Conservation (phyloP, 2,329 filamentous ascomycete genomes). For the Chrysoporthe puriensis region DNA sequence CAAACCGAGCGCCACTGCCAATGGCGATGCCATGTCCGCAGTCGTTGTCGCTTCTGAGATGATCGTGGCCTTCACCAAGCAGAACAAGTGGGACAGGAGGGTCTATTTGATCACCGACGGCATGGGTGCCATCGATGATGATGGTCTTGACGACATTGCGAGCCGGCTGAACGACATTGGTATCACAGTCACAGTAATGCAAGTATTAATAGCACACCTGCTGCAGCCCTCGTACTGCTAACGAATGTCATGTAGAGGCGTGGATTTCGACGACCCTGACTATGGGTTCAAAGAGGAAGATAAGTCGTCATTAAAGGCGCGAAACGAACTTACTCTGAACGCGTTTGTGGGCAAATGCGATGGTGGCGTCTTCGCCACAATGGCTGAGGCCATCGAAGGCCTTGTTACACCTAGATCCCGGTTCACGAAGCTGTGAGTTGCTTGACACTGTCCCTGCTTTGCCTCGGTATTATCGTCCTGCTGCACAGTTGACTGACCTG, state of each 20-base stretch:
- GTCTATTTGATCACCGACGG: conserved; percentile 89
- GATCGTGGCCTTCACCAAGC: conserved; percentile 76
- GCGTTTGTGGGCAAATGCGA: conserved; percentile 67
- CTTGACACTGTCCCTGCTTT: background rate
- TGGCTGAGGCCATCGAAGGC: conserved; percentile 82
- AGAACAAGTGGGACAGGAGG: conserved; percentile 70
- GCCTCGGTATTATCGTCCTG: background rate
- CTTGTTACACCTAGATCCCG: conserved; percentile 79
- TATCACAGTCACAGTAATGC: conserved; percentile 82
- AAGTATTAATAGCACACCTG: conserved; percentile 41
- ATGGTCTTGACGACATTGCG: conserved; percentile 71
- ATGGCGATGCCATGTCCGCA: conserved; percentile 85
- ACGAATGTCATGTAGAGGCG: conserved; percentile 58
- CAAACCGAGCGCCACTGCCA: conserved; percentile 66
- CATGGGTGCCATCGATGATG: conserved; percentile 70
- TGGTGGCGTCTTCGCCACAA: conserved; percentile 76
- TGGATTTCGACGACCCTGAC: conserved; percentile 91
- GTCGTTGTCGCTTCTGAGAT: conserved; percentile 85
- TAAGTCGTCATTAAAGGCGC: conserved; percentile 72
- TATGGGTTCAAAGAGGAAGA: conserved; percentile 92
- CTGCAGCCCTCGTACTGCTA: conserved; percentile 4
- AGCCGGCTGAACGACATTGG: conserved; percentile 73
- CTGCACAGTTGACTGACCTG: background rate
- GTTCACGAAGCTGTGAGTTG: conserved; percentile 59
- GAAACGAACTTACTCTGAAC: conserved; percentile 73